Conservation (phyloP, 352 stramenopile genomes). For the Globisporangium middletonii region DNA sequence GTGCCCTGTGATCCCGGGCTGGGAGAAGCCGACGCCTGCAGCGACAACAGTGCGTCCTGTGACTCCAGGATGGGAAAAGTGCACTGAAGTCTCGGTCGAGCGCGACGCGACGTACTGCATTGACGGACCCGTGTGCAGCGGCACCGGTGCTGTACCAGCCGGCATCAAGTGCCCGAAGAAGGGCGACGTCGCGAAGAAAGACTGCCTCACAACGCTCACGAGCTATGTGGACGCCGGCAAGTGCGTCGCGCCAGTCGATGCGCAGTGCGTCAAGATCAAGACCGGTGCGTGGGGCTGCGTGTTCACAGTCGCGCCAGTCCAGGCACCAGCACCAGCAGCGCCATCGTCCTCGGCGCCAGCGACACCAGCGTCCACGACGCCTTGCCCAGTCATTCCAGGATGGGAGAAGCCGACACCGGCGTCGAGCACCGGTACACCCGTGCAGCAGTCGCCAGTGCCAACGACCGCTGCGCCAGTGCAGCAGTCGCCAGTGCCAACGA, state of each 20-base stretch:
- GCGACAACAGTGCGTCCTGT: not conserved
- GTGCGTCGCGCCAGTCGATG: conserved; percentile 50
- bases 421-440: not conserved
- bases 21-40: not conserved
- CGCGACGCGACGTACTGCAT: conserved; percentile 74
- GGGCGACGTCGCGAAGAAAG: conserved; percentile 44
- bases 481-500: not conserved
- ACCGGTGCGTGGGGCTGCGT: conserved; percentile 73
- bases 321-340: not conserved
- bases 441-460: not conserved
- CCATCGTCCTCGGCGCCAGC: not conserved
- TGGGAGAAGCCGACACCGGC: conserved; percentile 5
- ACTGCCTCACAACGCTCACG: conserved; percentile 49
- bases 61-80: conserved; percentile 11
- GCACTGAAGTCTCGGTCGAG: conserved; percentile 56
- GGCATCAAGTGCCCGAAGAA: conserved; percentile 49
- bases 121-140: conserved; percentile 51
- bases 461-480: not conserved
- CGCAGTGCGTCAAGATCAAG: conserved; percentile 51
- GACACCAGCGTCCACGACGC: conserved; percentile 8
- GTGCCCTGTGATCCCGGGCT: too few species aligned
- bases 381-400: conserved; percentile 8
- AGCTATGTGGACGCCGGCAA: conserved; percentile 42
- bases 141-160: conserved; percentile 27
- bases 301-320: conserved; percentile 12